Conservation (phyloP, 345 rosid genomes). For the Sisymbrium altissimum region DNA sequence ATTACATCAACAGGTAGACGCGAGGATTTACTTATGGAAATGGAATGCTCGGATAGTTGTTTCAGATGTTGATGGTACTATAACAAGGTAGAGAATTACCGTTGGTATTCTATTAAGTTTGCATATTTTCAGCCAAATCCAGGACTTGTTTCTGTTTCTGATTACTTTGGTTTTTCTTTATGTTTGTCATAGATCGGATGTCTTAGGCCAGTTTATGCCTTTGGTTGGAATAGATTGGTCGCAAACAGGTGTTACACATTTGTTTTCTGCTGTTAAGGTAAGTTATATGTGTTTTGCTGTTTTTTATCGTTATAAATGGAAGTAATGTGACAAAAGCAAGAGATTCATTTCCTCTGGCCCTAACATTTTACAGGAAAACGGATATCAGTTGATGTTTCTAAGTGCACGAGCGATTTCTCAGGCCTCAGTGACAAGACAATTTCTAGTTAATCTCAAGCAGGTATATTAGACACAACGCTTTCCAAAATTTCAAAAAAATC, state of each 20-base stretch:
- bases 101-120: not conserved
- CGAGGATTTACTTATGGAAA: slow-evolving; percentile 91
- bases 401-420: slow-evolving; percentile 98
- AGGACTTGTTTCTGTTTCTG: slow-evolving; percentile 5
- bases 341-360: not conserved
- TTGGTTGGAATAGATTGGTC: slow-evolving; percentile 94
- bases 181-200: slow-evolving; percentile 74
- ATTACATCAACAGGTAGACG: slow-evolving; percentile 64
- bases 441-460: slow-evolving; percentile 87
- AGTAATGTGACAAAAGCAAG: not conserved
- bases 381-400: slow-evolving; percentile 86
- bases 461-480: slow-evolving; percentile 30
- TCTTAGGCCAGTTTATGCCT: slow-evolving; percentile 99
- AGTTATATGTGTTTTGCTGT: slow-evolving; percentile 25
- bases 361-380: slow-evolving; percentile 69
- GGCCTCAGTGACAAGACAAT: slow-evolving; percentile 82
- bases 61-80: slow-evolving; percentile 99
- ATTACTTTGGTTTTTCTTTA: not conserved
- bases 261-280: slow-evolving; percentile 91
- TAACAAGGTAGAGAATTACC: slow-evolving; percentile 61
- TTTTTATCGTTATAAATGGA: not conserved
- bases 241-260: slow-evolving; percentile 90
- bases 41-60: slow-evolving; percentile 88
- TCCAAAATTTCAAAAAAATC: not conserved
- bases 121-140: not conserved